phyloP scores from a whole-genome alignment of 176 grass and related monocot genomes.

The Carex cristatella region DNA sequence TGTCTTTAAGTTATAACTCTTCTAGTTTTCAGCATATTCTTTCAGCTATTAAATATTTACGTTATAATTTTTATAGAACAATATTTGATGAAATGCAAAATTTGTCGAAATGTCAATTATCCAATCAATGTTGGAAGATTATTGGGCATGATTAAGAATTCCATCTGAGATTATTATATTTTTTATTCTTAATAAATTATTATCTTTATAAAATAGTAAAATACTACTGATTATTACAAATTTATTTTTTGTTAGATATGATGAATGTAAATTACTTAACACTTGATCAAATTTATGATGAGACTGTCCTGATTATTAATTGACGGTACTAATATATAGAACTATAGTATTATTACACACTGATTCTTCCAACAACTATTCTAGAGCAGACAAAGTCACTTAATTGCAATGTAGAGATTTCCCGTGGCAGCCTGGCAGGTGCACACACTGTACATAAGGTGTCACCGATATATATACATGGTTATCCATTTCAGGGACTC shows the following conservation, averaged over 20 bases:
- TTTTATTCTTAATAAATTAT: neutral
- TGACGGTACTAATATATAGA: too few relatives aligned
- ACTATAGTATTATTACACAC: neutral
- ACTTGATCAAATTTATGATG: too few relatives aligned
- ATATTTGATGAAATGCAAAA: neutral
- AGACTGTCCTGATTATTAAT: too few relatives aligned
- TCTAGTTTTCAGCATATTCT: too few relatives aligned
- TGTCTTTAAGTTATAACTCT: too few relatives aligned
- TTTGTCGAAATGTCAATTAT: neutral
- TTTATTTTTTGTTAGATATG: too few relatives aligned
- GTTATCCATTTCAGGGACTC: neutral
- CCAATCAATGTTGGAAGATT: neutral
- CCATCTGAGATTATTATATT: neutral
- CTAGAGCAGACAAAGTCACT: neutral
- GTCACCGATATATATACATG: neutral
- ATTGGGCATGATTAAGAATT: neutral
- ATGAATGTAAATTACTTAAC: too few relatives aligned
- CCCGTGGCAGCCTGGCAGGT: neutral
- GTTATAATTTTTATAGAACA: neutral
- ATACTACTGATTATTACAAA: too few relatives aligned
- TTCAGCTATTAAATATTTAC: too few relatives aligned
- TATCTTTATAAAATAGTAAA: too few relatives aligned
- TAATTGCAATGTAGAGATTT: slow-evolving; percentile 1
- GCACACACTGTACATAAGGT: neutral
- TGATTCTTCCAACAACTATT: neutral